Base-by-base conservation (phyloP, 2,329 filamentous ascomycete genomes). In the Fonsecaea multimorphosa region DNA sequence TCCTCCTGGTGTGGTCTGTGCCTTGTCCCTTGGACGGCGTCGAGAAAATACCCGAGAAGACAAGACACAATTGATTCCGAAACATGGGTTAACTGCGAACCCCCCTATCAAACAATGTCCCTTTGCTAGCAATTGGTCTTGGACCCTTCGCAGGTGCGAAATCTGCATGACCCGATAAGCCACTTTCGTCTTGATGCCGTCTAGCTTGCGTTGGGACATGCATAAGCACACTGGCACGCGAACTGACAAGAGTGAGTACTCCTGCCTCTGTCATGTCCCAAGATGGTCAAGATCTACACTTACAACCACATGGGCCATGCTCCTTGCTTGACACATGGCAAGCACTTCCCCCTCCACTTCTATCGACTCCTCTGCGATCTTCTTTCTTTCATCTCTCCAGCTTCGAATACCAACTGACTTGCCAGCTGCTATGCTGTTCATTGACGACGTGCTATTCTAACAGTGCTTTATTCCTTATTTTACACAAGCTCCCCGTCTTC, bases 301-400 rank as follows among this genome's bases (percentile, higher is more conserved):
- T 16, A 12, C 22, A 59, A 53, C 44, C 54, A 64, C 57, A 62
- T 62, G 65, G 65, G 38, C 44, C 22, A 56, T 24, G 29, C 31
- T 24, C 44, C 44, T 49, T 22, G 44, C 31, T 61, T 55, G 64
- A 66, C 64, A 63, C 64, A 59, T 66, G 64, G 64, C 58, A 65
- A n/a, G 27, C 31, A n/a, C 49, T 36, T 22, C 40, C 32, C 53
- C 34, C 44, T 56, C 46, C 54, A 31, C 49, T 61, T 34, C 11
- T 56, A 36, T 31, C 49, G n/a, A 11, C 14, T 51, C 22, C 54
- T 55, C 36, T 19, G 22, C 31, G 29, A 36, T 52, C 52, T 46
- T 61, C 57, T 24, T 32, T 11, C 49, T 46, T 58, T 44, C 16
- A n/a, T 59, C 34, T 56, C n/a, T 38, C 27, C 24, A 51, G 9